Conservation (phyloP, 495 filamentous ascomycete species). For the Diplogelasinospora grovesii region DNA sequence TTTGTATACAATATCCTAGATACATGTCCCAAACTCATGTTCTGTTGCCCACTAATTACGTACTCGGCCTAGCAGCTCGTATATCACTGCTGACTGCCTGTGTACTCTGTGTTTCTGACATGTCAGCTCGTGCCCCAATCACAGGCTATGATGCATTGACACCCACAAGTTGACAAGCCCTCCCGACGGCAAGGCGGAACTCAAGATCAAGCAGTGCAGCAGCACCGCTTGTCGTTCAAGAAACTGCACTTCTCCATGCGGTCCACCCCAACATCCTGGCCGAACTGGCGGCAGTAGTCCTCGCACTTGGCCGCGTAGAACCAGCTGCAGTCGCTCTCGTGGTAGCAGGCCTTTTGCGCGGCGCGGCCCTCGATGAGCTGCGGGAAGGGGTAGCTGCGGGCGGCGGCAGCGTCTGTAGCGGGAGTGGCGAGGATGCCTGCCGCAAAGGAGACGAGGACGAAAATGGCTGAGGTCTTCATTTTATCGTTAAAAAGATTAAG, state of each 20-base stretch:
- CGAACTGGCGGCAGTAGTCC: conserved; percentile 10
- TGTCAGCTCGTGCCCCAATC: too few relatives aligned
- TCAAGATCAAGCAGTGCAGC: too few relatives aligned
- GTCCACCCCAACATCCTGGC: conserved; percentile 7
- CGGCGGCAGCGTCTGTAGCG: background rate
- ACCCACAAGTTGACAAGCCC: too few relatives aligned
- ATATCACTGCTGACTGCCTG: too few relatives aligned
- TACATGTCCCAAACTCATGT: too few relatives aligned
- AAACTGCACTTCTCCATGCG: conserved; percentile 12
- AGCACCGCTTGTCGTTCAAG: conserved; percentile 10
- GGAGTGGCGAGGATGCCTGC: conserved; percentile 6
- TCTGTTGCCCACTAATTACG: too few relatives aligned
- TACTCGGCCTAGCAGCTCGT: too few relatives aligned
- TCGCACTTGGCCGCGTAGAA: conserved; percentile 10
- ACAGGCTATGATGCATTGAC: too few relatives aligned
- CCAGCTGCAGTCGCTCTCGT: conserved; percentile 12
- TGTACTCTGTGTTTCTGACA: too few relatives aligned
- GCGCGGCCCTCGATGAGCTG: conserved; percentile 10
- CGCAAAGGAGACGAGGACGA: conserved; percentile 3
- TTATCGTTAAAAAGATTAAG: background rate
- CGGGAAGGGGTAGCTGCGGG: background rate
- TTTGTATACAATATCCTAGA: too few relatives aligned
- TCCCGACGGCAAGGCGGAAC: background rate
- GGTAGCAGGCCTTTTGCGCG: conserved; percentile 13
- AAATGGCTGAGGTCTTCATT: conserved; percentile 8